Evolutionary conservation across 2,329 filamentous ascomycete species (phyloP), one percentile per base, ranked within the genome.

Genomic region (Fusarium circinatum): DNA sequence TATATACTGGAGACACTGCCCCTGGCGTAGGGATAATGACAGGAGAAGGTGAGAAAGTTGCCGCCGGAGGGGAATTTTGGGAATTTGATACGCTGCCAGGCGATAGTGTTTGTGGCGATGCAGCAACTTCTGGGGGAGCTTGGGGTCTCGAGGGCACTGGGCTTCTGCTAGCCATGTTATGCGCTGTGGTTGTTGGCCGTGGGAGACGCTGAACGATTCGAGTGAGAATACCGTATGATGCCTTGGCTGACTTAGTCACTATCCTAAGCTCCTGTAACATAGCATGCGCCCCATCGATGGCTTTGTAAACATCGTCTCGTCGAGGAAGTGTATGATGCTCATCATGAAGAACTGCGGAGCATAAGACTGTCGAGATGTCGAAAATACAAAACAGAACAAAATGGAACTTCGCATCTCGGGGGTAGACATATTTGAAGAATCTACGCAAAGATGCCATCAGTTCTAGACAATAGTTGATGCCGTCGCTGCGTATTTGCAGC

Each of bases 331-430:
- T 80, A 24, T 77, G 72, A 36, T 84, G 80, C n/a, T 79, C 75
- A 65, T 89, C 87, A 66, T 89, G 86, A 9, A 88, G 82, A 12
- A 89, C 79, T 6, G 86, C 84, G 1, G 86, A 88, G 78, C 85
- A 88, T 9, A 88, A 76, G 24, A 87, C 80, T 1, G 87, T 85
- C 2, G 86, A 83, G 0, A 85, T 86, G 68, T 89, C 86, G 52
- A 89, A 89, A 38, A 88, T 84, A 48, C 82, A 81, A 63, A 88
- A 89, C 0, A 86, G 79, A 11, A 86, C 83, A 58, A 86, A 83
- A 70, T 88, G 85, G 47, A 86, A 87, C 41, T 85, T 87, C 11
- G 84, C 82, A 49, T 87, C 85, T 18, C 84, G 78, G 0, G 85
- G 85, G 54, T 83, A 85, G 14, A 84, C 80, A 41, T 84, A 80